These are phyloP conservation scores for Karstenula rhodostoma DNA, from an alignment of 2,329 filamentous ascomycete genomes.

Conservation along the genomic window DNA sequence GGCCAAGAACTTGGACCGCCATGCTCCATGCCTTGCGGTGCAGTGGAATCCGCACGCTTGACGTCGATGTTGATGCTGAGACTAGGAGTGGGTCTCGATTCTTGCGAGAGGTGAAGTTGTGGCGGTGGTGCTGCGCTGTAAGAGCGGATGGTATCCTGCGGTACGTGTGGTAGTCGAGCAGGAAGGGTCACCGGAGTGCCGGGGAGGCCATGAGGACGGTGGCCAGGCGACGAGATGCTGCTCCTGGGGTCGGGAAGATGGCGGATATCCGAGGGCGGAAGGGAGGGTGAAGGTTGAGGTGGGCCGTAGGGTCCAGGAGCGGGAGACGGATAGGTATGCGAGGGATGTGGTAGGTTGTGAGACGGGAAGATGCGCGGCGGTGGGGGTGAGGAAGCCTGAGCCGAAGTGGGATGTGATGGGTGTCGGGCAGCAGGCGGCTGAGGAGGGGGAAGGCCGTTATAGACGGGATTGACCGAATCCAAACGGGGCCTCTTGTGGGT, in stretches of 20 bases:
- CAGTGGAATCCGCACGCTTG: constrained; percentile 21
- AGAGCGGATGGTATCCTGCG: constrained; percentile 44
- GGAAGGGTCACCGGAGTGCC: constrained; percentile 41
- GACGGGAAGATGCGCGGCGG: constrained; percentile 35
- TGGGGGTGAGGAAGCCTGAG: constrained; percentile 41
- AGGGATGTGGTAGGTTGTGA: constrained; percentile 36
- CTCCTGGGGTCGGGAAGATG: constrained; percentile 41
- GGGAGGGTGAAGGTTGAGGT: constrained; percentile 41
- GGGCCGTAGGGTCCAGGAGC: constrained; percentile 30
- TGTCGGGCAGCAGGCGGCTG: constrained; percentile 41
- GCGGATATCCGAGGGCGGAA: constrained; percentile 45
- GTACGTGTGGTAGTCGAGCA: constrained; percentile 26
- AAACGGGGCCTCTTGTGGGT: constrained; percentile 50
- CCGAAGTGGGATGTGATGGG: constrained; percentile 40
- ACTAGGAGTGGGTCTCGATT: constrained; percentile 33
- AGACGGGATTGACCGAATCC: constrained; percentile 47
- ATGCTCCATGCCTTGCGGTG: constrained; percentile 45
- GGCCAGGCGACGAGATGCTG: constrained; percentile 43
- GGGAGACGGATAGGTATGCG: constrained; percentile 32
- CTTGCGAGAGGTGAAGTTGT: constrained; percentile 30
- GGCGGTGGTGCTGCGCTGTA: constrained; percentile 44
- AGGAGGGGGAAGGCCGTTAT: constrained; percentile 46
- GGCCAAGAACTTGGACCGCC: constrained; percentile 43
- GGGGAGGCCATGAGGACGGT: constrained; percentile 46
- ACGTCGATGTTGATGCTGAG: constrained; percentile 38